Evolutionary conservation across 176 grass and related monocot species (phyloP), one percentile per base, ranked within the genome.

Genomic region (Echinochloa phyllopogon): DNA sequence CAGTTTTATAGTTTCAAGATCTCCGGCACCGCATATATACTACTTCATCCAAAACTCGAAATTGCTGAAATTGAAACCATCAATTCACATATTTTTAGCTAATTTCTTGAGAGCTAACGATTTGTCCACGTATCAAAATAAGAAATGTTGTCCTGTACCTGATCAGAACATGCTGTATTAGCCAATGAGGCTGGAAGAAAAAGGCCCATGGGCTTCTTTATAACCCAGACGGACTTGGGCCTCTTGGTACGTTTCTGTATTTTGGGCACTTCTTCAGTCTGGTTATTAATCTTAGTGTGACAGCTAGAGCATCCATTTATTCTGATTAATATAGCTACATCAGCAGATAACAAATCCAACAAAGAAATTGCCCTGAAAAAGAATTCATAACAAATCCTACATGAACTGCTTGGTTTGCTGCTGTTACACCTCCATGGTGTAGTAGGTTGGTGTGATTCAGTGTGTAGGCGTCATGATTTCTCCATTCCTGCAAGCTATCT

Each of bases 381-480:
- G 17, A 8, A 38, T 44, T 0, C 6, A 5, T 37, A 37, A 20
- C 55, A 36, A 5, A 9, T 81, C 36, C 65, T 69, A 40, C 53
- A 77, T 6, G 40, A 62, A 45, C 38, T 16, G 27, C 56, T 3
- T 8, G 4, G 12, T 15, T 24, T 16, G 20, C 3, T 52, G 3
- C 12, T 13, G 72, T 18, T 58, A 38, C 37, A 21, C 17, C 51
- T 56, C n/a, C 59, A 38, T 25, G 63, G 25, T 14, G n/a, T 2
- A 9, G 8, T 60, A 70, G 52, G 64, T 85, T 60, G 50, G 16
- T 47, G 17, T 21, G 42, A n/a, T 50, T 74, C 57, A 27, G 59
- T 29, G 21, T 59, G 40, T 13, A 44, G 51, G 17, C 17, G 4
- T 77, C 37, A 85, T 69, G 62, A 85, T 85, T 68, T 85, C 49